Evolutionary conservation across 495 filamentous ascomycete species (phyloP), one percentile per base, ranked within the genome.

Genomic region (Pyronema domesticum): DNA sequence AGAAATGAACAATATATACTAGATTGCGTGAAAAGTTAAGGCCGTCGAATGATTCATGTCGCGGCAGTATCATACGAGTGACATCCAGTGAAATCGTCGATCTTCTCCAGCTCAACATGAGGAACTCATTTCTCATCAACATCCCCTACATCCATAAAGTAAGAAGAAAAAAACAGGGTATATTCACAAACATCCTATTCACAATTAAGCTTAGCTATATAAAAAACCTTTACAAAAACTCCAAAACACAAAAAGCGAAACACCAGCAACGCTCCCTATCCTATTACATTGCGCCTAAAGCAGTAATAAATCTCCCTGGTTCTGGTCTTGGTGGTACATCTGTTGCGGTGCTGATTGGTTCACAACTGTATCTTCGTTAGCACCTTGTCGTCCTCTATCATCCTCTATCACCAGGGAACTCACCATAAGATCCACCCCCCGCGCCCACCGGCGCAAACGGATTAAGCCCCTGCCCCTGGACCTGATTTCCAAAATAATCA

Each of bases 401-500:
- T 55, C 57, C 10, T 46, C 17, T 14, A 11, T 17, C 10, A 11
- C 4, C 3, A 17, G 11, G 45, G 4, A 14, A 40, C 60, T 57
- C 45, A 64, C 62, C 62, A 60, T 64, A 64, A 46, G 64, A 61
- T 37, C 62, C 62, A 0, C 58, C 57, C 59, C 37, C 64, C 59
- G 30, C 64, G 55, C 51, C 66, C 56, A 68, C 66, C 4, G 60
- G 60, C 33, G 74, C 74, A 62, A 76, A 78, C 37, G 67, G 76
- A 49, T 69, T 79, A 0, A 54, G 42, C 36, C 11, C 55, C 57
- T 11, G 49, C 50, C 50, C 80, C 80, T 7, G 86, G 73, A 34
- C 77, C 78, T 36, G 81, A 78, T 30, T 30, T 30, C 23, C 23
- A 64, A 95, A 95, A 64, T 91, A 94, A 34, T 76, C 78, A 61